Conservation (phyloP, 75 land plant species). For the Selaginella tamariscina region DNA sequence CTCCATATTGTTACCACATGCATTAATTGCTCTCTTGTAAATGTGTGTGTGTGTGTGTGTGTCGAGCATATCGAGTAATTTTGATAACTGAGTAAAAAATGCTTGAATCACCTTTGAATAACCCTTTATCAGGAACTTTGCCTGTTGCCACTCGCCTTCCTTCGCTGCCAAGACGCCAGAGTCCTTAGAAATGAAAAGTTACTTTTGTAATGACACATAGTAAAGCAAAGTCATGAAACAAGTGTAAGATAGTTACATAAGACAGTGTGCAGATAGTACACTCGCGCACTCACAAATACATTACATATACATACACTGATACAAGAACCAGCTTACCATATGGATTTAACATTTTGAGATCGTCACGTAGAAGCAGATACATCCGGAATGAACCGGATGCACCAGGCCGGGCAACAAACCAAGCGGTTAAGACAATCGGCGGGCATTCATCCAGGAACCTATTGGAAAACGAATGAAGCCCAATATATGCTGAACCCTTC, state of each 20-base stretch:
- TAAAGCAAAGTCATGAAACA: not conserved
- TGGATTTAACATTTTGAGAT: slow-evolving; percentile 18
- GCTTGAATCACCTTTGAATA: slow-evolving; percentile 17
- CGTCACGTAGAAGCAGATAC: slow-evolving; percentile 19
- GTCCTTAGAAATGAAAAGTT: slow-evolving; percentile 17
- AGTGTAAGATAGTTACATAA: not conserved
- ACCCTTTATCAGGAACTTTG: slow-evolving; percentile 17
- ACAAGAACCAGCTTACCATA: no score
- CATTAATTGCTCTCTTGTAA: no score
- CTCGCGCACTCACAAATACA: not conserved
- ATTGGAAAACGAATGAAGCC: slow-evolving; percentile 28
- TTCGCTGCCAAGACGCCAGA: slow-evolving; percentile 22
- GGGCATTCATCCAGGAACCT: slow-evolving; percentile 26
- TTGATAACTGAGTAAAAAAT: not conserved
- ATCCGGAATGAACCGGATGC: slow-evolving; percentile 13
- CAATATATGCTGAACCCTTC: slow-evolving; percentile 28
- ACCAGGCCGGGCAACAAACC: slow-evolving; percentile 23
- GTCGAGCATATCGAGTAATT: no score
- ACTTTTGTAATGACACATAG: no score
- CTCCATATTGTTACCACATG: no score
- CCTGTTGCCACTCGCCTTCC: slow-evolving; percentile 22
- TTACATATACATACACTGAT: slow-evolving; percentile 17
- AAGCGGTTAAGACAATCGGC: slow-evolving; percentile 22
- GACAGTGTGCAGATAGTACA: no score
- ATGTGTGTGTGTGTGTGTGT: no score